phyloP scores from a whole-genome alignment of 495 filamentous ascomycete genomes.

The Penicillium lagena region DNA sequence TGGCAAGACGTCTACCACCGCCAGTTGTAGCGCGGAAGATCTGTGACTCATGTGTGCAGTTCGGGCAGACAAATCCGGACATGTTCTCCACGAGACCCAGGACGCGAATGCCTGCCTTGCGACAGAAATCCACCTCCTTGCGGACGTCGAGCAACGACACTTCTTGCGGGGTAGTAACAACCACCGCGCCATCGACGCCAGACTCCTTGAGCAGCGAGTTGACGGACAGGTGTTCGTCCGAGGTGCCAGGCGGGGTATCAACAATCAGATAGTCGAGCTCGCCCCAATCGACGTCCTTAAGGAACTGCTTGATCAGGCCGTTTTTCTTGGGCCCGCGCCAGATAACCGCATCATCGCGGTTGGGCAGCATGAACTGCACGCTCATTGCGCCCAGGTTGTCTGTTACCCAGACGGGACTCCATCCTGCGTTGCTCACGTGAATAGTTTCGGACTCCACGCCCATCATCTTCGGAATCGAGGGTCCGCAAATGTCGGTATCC shows the following conservation, averaged over 20 bases:
- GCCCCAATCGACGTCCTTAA: slow-evolving; percentile 97
- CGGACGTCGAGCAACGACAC: slow-evolving; percentile 87
- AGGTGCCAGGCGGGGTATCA: slow-evolving; percentile 92
- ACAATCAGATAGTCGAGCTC: slow-evolving; percentile 88
- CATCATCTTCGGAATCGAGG: slow-evolving; percentile 96
- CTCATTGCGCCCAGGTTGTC: slow-evolving; percentile 94
- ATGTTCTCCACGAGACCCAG: slow-evolving; percentile 96
- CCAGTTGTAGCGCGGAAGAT: slow-evolving; percentile 93
- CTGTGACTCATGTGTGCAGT: slow-evolving; percentile 71
- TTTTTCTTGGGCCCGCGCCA: slow-evolving; percentile 99
- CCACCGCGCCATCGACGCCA: slow-evolving; percentile 85
- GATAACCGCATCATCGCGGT: slow-evolving; percentile 87
- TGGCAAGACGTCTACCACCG: slow-evolving; percentile 69
- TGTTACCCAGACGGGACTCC: slow-evolving; percentile 88
- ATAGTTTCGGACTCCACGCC: slow-evolving; percentile 90
- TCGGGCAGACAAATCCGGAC: slow-evolving; percentile 91
- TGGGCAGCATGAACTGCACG: slow-evolving; percentile 95
- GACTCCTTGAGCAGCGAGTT: slow-evolving; percentile 81
- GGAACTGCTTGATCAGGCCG: slow-evolving; percentile 92
- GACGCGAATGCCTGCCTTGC: slow-evolving; percentile 84
- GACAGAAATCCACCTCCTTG: slow-evolving; percentile 95
- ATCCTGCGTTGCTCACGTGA: slow-evolving; percentile 74
- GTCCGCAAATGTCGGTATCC: slow-evolving; percentile 96
- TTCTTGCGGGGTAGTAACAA: slow-evolving; percentile 94
- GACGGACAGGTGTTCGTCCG: slow-evolving; percentile 89